These are phyloP conservation scores for Chalciporus chontae DNA, from an alignment of 768 basidiomycete species.

Conservation along the genomic window DNA sequence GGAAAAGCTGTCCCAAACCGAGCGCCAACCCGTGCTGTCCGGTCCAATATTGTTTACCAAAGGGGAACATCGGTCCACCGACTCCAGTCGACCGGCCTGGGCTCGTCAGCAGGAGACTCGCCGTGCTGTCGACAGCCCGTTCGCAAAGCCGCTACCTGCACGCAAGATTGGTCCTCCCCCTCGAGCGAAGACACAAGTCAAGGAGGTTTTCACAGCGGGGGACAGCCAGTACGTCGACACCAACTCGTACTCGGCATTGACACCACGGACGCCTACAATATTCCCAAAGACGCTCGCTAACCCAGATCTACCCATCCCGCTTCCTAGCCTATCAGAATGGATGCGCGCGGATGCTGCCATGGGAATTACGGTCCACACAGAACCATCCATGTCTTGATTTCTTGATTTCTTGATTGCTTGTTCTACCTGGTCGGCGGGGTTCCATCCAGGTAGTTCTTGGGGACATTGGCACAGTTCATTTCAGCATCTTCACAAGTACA, in stretches of 20 bases:
- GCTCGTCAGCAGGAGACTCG: conserved; percentile 38
- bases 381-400: conserved; percentile 12
- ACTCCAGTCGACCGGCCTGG: conserved; percentile 45
- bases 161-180: conserved; percentile 30
- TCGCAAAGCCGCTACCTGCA: conserved; percentile 30
- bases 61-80: conserved; percentile 19
- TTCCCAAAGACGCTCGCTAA: conserved; percentile 44
- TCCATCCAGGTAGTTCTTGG: neutral
- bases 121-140: conserved; percentile 59
- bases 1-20: conserved; percentile 25
- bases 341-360: conserved; percentile 41
- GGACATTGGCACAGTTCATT: neutral
- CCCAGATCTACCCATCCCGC: conserved; percentile 55
- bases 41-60: conserved; percentile 18
- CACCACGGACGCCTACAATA: conserved; percentile 14
- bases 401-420: conserved; percentile 10
- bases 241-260: conserved; percentile 12
- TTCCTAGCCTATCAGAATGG: conserved; percentile 51
- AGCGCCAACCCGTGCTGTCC: conserved; percentile 16
- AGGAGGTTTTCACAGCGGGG: conserved; percentile 13
- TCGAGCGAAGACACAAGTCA: conserved; percentile 24
- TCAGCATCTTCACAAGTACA: neutral
- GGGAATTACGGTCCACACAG: conserved; percentile 22
- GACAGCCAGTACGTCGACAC: neutral
- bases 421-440: conserved; percentile 5